phyloP scores from a whole-genome alignment of 257 asterid genomes.

The Nicotiana knightiana region DNA sequence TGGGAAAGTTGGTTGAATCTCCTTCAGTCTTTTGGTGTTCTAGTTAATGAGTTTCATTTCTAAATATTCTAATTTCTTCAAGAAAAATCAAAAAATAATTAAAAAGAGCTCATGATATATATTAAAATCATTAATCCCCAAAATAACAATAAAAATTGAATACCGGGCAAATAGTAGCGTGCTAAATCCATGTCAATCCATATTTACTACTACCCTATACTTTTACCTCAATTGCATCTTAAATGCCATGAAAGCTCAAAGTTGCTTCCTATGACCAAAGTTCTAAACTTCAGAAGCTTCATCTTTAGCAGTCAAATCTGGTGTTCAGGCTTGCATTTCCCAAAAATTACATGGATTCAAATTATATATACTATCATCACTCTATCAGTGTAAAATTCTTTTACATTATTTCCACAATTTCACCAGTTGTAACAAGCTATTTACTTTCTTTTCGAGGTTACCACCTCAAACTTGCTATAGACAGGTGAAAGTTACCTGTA shows the following conservation, averaged over 20 bases:
- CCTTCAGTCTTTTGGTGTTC: background rate
- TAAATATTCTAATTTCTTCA: background rate
- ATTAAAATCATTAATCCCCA: background rate
- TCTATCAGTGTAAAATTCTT: background rate
- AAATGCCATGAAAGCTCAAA: background rate
- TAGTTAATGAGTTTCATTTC: background rate
- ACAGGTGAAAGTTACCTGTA: background rate
- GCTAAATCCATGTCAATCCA: background rate
- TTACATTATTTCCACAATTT: background rate
- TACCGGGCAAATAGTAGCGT: background rate
- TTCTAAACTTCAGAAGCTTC: background rate
- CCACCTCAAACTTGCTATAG: background rate
- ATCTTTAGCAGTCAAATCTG: background rate
- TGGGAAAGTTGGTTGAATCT: background rate
- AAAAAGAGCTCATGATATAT: background rate
- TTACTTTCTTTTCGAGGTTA: background rate
- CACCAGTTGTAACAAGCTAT: background rate
- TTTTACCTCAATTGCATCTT: background rate
- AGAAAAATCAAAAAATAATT: background rate
- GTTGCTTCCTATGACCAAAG: background rate
- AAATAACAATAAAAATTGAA: background rate
- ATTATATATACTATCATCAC: background rate
- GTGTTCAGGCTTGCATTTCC: background rate
- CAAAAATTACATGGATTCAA: background rate
- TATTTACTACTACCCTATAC: background rate